Evolutionary conservation across 805 yeast species (phyloP), one percentile per base, ranked within the genome.

Genomic region (Clavispora vitiphila): DNA sequence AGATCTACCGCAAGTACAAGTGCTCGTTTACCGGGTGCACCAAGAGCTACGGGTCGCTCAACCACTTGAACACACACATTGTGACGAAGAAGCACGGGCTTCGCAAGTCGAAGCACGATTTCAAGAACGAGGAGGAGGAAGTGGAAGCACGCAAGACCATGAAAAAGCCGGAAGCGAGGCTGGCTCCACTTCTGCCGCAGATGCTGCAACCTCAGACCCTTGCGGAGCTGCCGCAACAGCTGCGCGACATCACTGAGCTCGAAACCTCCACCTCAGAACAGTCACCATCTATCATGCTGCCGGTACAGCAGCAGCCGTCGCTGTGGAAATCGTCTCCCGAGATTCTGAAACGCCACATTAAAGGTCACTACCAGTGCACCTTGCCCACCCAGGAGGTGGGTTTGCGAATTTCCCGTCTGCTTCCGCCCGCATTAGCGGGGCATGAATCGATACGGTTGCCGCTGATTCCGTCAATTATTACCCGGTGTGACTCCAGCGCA

Each of bases 51-150:
- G 74, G 74, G 0, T 61, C 67, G 36, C 55, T 69, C 38, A 69
- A 69, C 51, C 74, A 69, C 50, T 50, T 69, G 38, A 69, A 69
- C 50, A 69, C 74, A 10, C 74, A 69, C 49, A 68, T 69, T 5
- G 72, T 69, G 22, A 67, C 72, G 46, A 68, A 69, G 44, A 69
- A 65, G 35, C 74, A 69, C 46, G 74, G 74, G n/a, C 64, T 58
- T 38, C 53, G 73, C 27, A 67, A 67, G 49, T 58, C 65, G 21
- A 69, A 67, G 46, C 64, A 65, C 15, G 72, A 69, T 43, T 69
- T 65, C 50, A 68, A 65, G 40, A 46, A 49, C 22, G 30, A 9
- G 16, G 35, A 39, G 6, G 29, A 39, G 6, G 29, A 35, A 18
- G 30, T 6, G 16, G 24, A 15, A 5, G 7, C 10, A n/a, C 11